Conservation (phyloP, 1,284 basidiomycete species). For the Heterobasidion irregulare region DNA sequence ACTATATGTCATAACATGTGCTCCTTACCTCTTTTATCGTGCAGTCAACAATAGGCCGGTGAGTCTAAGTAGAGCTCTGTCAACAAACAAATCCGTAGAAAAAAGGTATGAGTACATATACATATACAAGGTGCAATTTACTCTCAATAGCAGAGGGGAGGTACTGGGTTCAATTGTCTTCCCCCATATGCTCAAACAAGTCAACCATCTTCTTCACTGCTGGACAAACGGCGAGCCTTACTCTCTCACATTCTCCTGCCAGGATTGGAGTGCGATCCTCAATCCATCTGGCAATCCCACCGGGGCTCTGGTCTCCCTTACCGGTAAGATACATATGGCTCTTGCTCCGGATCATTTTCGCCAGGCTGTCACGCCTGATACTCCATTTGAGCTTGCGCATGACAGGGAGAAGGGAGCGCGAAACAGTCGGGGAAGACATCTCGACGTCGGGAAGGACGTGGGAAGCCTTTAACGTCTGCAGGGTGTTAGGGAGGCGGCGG, state of each 20-base stretch:
- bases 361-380: conserved; percentile 45
- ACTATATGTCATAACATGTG: neutral
- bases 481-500: conserved; percentile 22
- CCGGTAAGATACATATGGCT: conserved; percentile 13
- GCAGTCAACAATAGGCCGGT: too few species aligned
- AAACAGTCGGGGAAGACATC: conserved; percentile 35
- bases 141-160: neutral
- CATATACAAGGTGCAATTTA: too few species aligned
- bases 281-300: conserved; percentile 40
- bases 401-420: conserved; percentile 45
- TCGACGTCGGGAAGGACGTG: conserved; percentile 47
- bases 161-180: neutral
- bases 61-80: too few species aligned
- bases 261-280: conserved; percentile 36
- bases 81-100: too few species aligned
- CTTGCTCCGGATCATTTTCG: conserved; percentile 37
- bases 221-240: conserved; percentile 60
- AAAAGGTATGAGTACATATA: too few species aligned
- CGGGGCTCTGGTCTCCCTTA: conserved; percentile 9
- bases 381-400: conserved; percentile 52
- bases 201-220: conserved; percentile 46
- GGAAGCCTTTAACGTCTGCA: conserved; percentile 30
- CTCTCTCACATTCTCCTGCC: conserved; percentile 50
- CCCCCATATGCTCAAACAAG: conserved; percentile 40
- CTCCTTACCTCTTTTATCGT: neutral